Base-by-base conservation (phyloP, 2,329 filamentous ascomycete species). In the Fusarium verrucosum region DNA sequence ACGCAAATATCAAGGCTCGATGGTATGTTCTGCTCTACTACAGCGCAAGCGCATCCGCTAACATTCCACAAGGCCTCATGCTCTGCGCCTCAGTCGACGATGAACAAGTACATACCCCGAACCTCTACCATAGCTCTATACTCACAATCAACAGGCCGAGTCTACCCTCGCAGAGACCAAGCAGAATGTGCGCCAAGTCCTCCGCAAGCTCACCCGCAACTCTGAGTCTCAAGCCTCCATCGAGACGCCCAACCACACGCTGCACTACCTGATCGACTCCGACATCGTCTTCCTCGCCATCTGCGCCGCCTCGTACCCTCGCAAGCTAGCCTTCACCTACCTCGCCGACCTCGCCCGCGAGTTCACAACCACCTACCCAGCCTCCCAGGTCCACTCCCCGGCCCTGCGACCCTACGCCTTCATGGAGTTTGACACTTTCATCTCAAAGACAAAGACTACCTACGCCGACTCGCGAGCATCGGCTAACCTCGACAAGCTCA, bases 301-400 rank as follows among this genome's bases (percentile, higher is more conserved):
- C 79, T 94, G 92, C 83, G 94, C 97, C 78, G 86, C 88, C 56
- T 92, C 92, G 54, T 99, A 98, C 83, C 94, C 95, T 57, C 94
- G 95, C 79, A 98, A 99, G 80, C 91, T 99, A 44, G 94, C 96
- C 74, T 97, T 99, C 80, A 97, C 94, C 62, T 99, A 98, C 85
- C 92, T 99, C 61, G 88, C 92, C 71, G 95, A 99, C 82, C 86
- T 99, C 51, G 87, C 91, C 58, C 86, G 87, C 77, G 95, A 99
- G 82, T 99, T 99, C 83, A 89, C 89, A 65, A 94, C 88, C 67
- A 93, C 90, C 55, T 96, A 99, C 83, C 85, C 89, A 43, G 76
- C 86, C 17, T 75, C 83, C 53, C 90, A 95, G 79, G 89, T 96
- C 70, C 87, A 90, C 73, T 87, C 86, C 37, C 87, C 92, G 1